Evolutionary conservation across 1,139 yeast species (phyloP).

Genomic region (Magnusiomyces magnusii): DNA sequence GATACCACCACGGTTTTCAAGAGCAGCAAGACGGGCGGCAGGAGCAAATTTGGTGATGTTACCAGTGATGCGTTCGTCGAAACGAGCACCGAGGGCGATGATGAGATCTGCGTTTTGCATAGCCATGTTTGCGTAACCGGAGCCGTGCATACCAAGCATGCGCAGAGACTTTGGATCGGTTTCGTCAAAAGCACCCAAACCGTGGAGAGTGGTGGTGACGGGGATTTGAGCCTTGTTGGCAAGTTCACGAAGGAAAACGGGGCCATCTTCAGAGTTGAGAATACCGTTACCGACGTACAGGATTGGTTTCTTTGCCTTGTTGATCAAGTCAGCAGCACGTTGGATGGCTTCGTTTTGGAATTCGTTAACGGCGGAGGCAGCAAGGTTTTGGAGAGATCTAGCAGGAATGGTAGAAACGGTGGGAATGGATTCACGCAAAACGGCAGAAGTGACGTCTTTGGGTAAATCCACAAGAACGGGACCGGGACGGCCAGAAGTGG

Average conservation of each 20-base stretch:
- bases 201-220: constrained; percentile 92
- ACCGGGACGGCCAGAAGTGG: constrained; percentile 94
- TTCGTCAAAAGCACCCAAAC: constrained; percentile 91
- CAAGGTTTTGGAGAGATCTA: constrained; percentile 61
- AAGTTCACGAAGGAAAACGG: constrained; percentile 66
- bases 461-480: constrained; percentile 97
- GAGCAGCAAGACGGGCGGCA: constrained; percentile 80
- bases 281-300: constrained; percentile 92
- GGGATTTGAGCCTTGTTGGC: constrained; percentile 91
- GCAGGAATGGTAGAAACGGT: constrained; percentile 79
- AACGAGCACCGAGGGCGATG: constrained; percentile 92
- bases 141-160: constrained; percentile 98
- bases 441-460: constrained; percentile 93
- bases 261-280: constrained; percentile 73
- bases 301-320: constrained; percentile 79
- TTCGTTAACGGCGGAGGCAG: constrained; percentile 65
- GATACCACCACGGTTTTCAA: constrained; percentile 88
- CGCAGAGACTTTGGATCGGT: constrained; percentile 83
- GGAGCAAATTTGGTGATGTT: constrained; percentile 87
- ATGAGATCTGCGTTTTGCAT: constrained; percentile 91
- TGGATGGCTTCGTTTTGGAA: constrained; percentile 67
- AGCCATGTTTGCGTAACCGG: constrained; percentile 90
- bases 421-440: constrained; percentile 82
- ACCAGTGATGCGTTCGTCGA: constrained; percentile 97
- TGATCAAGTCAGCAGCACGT: constrained; percentile 71